Evolutionary conservation across 2,329 filamentous ascomycete genomes (phyloP).

Genomic region (Paraconiothyrium sp.): DNA sequence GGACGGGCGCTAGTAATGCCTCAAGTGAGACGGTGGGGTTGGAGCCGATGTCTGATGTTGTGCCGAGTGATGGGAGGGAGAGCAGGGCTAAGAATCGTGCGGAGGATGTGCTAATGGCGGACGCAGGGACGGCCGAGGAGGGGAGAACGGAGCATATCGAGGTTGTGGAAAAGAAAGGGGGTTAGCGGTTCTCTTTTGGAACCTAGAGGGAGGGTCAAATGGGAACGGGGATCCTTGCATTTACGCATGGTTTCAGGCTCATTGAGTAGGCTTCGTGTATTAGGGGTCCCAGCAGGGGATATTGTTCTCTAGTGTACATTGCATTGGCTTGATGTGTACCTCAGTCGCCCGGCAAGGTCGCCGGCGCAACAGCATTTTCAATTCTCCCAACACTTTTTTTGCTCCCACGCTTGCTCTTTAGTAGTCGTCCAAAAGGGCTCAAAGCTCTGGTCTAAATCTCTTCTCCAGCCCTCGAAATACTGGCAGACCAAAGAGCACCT

Average conservation of each 20-base stretch:
- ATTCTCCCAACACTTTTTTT: too few relatives aligned
- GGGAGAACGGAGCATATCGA: constrained; percentile 35
- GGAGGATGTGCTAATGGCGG: constrained; percentile 37
- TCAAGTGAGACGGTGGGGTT: constrained; percentile 34
- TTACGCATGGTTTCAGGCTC: too few relatives aligned
- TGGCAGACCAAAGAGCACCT: constrained; percentile 25
- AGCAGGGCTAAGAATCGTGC: constrained; percentile 22
- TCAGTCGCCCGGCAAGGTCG: too few relatives aligned
- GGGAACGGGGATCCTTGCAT: neutral
- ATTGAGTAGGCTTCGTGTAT: too few relatives aligned
- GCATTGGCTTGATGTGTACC: too few relatives aligned
- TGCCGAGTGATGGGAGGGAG: neutral
- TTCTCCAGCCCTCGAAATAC: constrained; percentile 25
- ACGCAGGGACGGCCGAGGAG: constrained; percentile 16
- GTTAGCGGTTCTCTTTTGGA: constrained; percentile 9
- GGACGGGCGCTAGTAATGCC: constrained; percentile 33
- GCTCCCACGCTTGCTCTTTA: too few relatives aligned
- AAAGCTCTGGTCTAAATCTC: constrained; percentile 11
- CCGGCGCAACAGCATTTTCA: too few relatives aligned
- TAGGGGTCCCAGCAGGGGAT: too few relatives aligned
- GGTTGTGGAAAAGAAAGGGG: constrained; percentile 36
- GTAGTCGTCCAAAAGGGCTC: too few relatives aligned
- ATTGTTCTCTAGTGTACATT: too few relatives aligned
- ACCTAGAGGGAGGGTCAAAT: neutral
- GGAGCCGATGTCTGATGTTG: constrained; percentile 32